Evolutionary conservation across 2,329 filamentous ascomycete genomes (phyloP), one percentile per base, ranked within the genome.

Genomic region (Venturia nashicola): DNA sequence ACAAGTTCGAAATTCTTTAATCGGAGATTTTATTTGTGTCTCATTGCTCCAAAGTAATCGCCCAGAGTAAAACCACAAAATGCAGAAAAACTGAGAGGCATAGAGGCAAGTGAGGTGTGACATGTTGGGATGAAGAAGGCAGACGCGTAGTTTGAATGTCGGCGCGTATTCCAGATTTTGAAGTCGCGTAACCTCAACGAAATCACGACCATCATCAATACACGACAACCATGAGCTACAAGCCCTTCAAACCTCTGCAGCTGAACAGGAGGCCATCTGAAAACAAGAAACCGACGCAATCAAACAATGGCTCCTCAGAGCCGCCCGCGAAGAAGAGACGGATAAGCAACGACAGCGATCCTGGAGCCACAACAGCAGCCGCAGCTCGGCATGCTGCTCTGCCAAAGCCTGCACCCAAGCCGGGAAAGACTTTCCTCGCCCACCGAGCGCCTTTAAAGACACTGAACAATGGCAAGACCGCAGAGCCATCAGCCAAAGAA

Each of bases 161-260:
- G 23, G 20, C 46, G 46, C 46, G 46, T 51, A 20, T 14, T 51
- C 20, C 11, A 51, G 4, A 5, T 11, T 23, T 20, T 23, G 18
- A 34, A 5, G 48, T 32, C 48, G 23, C 46, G 46, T 27, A 12
- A 23, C 11, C 20, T 32, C n/a, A 51, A 51, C 48, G 23, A 32
- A 32, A 36, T 55, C 32, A 57, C 51, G 51, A 34, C 32, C 27
- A n/a, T n/a, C 32, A 34, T 55, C 51, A 55, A 36, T n/a, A 36
- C 18, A 57, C 51, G 36, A 36, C 27, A 34, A 57, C 8, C 51
- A 60, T 63, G 61, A 36, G 48, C 34, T 32, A 34, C 43, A 65
- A 65, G 42, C 64, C 64, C 9, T 65, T 65, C 51, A 65, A 65
- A 44, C 64, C 64, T 18, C 51, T 64, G 12, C 40, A 65, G 27